Conservation (phyloP, 2,329 filamentous ascomycete genomes). For the Coniella vitis region DNA sequence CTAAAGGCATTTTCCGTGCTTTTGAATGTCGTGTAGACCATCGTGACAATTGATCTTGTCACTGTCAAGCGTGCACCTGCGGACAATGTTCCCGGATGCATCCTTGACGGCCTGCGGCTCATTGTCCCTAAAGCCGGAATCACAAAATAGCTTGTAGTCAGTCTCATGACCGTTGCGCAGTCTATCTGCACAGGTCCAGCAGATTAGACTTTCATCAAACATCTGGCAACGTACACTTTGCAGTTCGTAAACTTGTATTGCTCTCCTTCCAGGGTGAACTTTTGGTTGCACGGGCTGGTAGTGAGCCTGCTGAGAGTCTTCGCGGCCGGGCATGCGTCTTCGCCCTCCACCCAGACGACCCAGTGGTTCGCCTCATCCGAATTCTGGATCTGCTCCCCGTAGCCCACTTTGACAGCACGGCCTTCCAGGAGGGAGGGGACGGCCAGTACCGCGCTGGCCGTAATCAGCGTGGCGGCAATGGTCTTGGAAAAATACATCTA, state of each 20-base stretch:
- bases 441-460: not conserved
- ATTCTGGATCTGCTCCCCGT: slow-evolving; percentile 2
- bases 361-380: slow-evolving; percentile 15
- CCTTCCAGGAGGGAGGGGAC: not conserved
- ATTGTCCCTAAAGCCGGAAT: not conserved
- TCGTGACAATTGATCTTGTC: slow-evolving; percentile 19
- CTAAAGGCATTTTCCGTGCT: slow-evolving; percentile 2
- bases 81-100: slow-evolving; percentile 11
- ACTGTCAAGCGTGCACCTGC: slow-evolving; percentile 4
- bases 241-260: slow-evolving; percentile 14
- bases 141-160: not conserved
- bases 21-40: slow-evolving; percentile 24
- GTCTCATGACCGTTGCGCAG: not conserved
- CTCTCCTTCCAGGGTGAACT: slow-evolving; percentile 13
- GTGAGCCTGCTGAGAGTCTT: slow-evolving; percentile 7
- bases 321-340: slow-evolving; percentile 14
- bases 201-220: not conserved
- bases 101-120: slow-evolving; percentile 5
- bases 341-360: slow-evolving; percentile 19
- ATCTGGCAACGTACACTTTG: slow-evolving; percentile 1
- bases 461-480: not conserved
- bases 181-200: no score
- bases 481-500: not conserved
- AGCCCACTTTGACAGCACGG: not conserved
- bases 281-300: slow-evolving; percentile 12